phyloP scores from a whole-genome alignment of 129 eudicot genomes.

The Sambucus nigra region DNA sequence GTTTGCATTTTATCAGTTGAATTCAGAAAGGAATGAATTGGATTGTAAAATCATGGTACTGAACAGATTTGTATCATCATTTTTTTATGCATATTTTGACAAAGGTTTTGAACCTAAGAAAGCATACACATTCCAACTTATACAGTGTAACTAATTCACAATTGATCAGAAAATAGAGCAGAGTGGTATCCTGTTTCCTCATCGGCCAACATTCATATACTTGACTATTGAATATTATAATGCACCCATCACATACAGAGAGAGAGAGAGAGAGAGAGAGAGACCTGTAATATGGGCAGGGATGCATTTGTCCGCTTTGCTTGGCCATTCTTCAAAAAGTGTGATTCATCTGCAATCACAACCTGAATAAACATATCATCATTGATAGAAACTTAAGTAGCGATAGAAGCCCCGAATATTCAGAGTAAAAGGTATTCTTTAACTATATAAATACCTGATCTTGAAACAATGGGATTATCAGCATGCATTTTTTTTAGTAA shows the following conservation, averaged over 20 bases:
- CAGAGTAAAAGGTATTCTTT: background rate
- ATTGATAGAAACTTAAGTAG: slow-evolving; percentile 7
- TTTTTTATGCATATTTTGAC: no score
- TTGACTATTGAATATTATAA: background rate
- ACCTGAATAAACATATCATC: slow-evolving; percentile 39
- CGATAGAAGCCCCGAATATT: background rate
- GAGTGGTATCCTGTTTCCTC: background rate
- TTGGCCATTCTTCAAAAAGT: slow-evolving; percentile 85
- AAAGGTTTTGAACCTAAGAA: no score
- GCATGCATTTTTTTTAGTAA: no score
- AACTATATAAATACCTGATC: background rate
- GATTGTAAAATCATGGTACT: background rate
- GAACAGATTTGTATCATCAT: no score
- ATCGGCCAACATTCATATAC: background rate
- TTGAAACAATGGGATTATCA: background rate
- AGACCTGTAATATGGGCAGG: slow-evolving; percentile 75
- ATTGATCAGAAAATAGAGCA: background rate
- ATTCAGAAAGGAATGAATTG: no score
- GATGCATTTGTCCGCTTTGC: slow-evolving; percentile 85
- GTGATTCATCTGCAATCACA: slow-evolving; percentile 97
- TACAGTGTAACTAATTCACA: background rate
- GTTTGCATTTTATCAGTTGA: no score
- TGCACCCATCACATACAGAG: background rate
- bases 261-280: slow-evolving; percentile 18
- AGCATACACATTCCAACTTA: background rate